Conservation (phyloP, 2,329 filamentous ascomycete species). For the Leptosphaerulina australis region DNA sequence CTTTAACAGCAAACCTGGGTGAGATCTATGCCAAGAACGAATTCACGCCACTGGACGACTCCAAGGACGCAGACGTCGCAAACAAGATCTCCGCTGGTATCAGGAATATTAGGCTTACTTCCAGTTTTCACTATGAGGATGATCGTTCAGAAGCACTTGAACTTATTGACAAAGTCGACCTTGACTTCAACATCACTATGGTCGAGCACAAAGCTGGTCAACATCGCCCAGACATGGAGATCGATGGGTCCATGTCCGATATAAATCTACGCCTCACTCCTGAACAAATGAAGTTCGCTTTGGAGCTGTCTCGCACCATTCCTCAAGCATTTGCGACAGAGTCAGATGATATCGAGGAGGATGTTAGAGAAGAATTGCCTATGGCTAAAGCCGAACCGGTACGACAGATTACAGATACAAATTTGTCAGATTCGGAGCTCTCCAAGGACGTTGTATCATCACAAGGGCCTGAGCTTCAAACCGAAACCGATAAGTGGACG, state of each 20-base stretch:
- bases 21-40: constrained; percentile 97
- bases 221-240: constrained; percentile 86
- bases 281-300: constrained; percentile 84
- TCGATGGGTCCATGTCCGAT: constrained; percentile 90
- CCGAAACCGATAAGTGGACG: constrained; percentile 77
- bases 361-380: constrained; percentile 76
- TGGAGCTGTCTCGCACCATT: constrained; percentile 86
- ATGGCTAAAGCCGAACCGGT: constrained; percentile 58
- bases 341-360: constrained; percentile 68
- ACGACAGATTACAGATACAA: constrained; percentile 52
- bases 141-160: constrained; percentile 82
- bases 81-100: constrained; percentile 93
- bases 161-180: constrained; percentile 94
- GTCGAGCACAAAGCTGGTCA: constrained; percentile 79
- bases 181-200: constrained; percentile 91
- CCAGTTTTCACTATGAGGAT: constrained; percentile 80
- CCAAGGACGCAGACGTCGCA: constrained; percentile 71
- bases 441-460: constrained; percentile 57
- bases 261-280: constrained; percentile 90
- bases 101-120: constrained; percentile 88
- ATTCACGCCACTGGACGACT: constrained; percentile 84
- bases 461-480: constrained; percentile 69
- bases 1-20: constrained; percentile 89
- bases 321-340: constrained; percentile 85
- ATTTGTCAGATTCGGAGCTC: constrained; percentile 42